phyloP scores from a whole-genome alignment of 140 eudicot genomes.

The Stevia rebaudiana region DNA sequence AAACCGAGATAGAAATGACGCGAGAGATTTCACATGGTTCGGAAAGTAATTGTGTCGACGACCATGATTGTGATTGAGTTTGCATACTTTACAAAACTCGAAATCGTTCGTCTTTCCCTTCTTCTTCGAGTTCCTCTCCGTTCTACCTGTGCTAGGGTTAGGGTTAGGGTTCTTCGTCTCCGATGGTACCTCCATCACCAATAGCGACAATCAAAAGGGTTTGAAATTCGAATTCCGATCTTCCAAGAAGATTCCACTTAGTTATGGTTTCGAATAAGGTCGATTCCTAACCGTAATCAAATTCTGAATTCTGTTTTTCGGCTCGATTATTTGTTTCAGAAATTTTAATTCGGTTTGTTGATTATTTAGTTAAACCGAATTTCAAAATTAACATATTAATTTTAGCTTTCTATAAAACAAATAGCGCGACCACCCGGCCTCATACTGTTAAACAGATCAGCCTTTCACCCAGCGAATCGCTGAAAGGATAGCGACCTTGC shows the following conservation, averaged over 20 bases:
- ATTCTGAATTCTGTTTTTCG: too few relatives aligned
- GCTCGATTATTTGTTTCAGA: too few relatives aligned
- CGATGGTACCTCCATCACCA: constrained; percentile 16
- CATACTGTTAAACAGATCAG: too few relatives aligned
- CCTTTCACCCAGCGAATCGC: too few relatives aligned
- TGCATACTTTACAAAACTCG: constrained; percentile 79
- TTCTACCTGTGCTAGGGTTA: constrained; percentile 12
- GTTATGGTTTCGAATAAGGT: too few relatives aligned
- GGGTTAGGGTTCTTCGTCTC: constrained; percentile 17
- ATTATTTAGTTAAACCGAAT: too few relatives aligned
- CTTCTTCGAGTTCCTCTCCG: constrained; percentile 23
- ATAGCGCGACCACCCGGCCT: too few relatives aligned
- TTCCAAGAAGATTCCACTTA: neutral
- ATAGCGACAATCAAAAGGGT: neutral
- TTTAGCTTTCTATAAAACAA: too few relatives aligned
- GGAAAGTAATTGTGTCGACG: constrained; percentile 81
- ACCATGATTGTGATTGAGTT: constrained; percentile 77
- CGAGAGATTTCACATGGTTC: constrained; percentile 57
- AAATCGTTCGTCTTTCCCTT: constrained; percentile 30
- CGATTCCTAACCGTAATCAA: too few relatives aligned
- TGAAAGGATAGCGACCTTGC: too few relatives aligned
- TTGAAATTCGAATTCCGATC: neutral
- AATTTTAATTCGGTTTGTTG: too few relatives aligned
- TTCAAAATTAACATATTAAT: too few relatives aligned
- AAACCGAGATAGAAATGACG: constrained; percentile 59